Base-by-base conservation (phyloP, 257 asterid genomes). In the Nemophila menziesii region DNA sequence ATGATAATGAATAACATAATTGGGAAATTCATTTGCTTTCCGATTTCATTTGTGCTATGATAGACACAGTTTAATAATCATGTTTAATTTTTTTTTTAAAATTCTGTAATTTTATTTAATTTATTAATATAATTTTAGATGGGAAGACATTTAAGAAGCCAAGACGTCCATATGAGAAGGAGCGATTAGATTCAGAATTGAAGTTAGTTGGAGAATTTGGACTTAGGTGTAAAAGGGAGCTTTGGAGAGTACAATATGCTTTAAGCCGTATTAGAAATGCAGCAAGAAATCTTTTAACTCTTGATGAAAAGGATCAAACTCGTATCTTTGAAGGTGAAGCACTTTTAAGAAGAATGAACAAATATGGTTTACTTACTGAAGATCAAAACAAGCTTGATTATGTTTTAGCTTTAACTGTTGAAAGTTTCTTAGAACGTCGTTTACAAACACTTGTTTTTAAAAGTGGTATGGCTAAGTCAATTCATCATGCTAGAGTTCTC, bases 141-240 rank as follows among this genome's bases (percentile, higher is more conserved):
- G 93, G 87, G 49, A 84, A 85, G 78, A 85, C 95, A 0, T 85
- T 80, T 46, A 85, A 85, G 84, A 85, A 80, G 69, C 93, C 95
- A 12, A 74, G 93, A 16, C 89, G 93, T 39, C 93, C 95, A 11
- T 83, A 74, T 53, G 95, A 83, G 74, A 84, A 84, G 77, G 95
- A 84, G 55, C 67, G 95, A 3, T 63, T 84, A 55, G 95, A 84
- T 67, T 79, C 95, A 22, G 95, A 84, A 56, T 61, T 84, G 36
- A 84, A 58, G 82, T 80, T 84, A 22, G 93, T 84, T 19, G 92
- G 93, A 18, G 93, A 84, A 39, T 84, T 77, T 64, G 95, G 92
- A 23, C 64, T 80, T 17, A 65, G 95, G 67, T 80, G 93, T 67
- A 80, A 84, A 70, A 77, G 95, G 55, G 95, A 80, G 73, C 71